Evolutionary conservation across 2,329 filamentous ascomycete genomes (phyloP).

Genomic region (Cordyceps tenuipes): DNA sequence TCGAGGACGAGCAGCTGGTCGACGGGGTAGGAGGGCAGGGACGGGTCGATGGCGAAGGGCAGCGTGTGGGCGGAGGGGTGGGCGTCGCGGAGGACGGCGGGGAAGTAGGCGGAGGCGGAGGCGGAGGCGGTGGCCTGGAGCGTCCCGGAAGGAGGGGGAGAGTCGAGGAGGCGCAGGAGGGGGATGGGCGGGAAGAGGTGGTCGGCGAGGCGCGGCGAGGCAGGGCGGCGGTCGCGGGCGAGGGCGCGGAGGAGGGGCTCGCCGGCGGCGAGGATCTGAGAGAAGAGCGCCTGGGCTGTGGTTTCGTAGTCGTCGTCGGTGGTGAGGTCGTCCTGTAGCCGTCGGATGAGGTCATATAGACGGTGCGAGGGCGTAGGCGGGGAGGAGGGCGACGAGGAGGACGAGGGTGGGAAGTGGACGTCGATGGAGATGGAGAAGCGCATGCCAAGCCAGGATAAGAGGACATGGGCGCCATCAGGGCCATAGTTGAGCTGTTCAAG

Average conservation of each 20-base stretch:
- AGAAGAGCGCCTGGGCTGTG: neutral
- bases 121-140: neutral
- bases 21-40: neutral
- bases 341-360: slow-evolving; percentile 20
- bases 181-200: slow-evolving; percentile 4
- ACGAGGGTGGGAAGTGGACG: neutral
- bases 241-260: neutral
- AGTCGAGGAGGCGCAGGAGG: neutral
- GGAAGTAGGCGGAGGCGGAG: neutral
- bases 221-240: neutral
- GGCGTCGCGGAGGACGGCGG: neutral
- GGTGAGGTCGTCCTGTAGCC: slow-evolving; percentile 26
- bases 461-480: neutral
- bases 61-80: slow-evolving; percentile 1
- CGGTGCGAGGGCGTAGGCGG: neutral
- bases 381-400: neutral
- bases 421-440: slow-evolving; percentile 2
- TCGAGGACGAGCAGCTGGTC: neutral
- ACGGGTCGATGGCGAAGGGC: neutral
- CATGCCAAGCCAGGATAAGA: neutral
- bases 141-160: neutral
- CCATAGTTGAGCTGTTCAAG: slow-evolving; percentile 22
- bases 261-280: neutral
- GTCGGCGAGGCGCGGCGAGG: neutral
- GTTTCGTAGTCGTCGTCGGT: neutral